Conservation (phyloP, 768 basidiomycete genomes). For the Saitozyma sp. region DNA sequence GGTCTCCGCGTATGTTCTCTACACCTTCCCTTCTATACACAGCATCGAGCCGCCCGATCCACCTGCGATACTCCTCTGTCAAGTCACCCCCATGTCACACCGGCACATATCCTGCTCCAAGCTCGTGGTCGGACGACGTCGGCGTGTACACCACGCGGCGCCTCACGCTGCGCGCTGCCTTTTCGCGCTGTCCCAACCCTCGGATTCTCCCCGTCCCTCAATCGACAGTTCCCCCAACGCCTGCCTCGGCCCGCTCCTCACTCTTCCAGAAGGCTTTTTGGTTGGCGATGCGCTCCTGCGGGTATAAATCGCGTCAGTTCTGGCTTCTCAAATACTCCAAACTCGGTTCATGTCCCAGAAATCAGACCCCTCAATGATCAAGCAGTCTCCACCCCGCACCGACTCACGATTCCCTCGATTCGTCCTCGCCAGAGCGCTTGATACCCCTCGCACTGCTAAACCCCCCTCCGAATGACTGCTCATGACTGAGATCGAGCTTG, state of each 20-base stretch:
- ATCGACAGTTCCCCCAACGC: constrained; percentile 32
- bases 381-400: neutral
- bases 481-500: constrained; percentile 19
- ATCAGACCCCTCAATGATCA: neutral
- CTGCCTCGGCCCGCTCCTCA: constrained; percentile 14
- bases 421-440: constrained; percentile 27
- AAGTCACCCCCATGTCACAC: neutral
- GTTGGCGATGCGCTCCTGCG: constrained; percentile 26
- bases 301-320: neutral
- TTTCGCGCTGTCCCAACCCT: neutral
- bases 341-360: neutral
- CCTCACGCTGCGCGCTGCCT: neutral
- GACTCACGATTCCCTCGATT: neutral
- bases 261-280: constrained; percentile 10
- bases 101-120: neutral
- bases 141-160: neutral
- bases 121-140: neutral
- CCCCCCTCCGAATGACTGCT: constrained; percentile 8
- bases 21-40: too few relatives aligned
- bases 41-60: neutral
- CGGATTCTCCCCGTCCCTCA: neutral
- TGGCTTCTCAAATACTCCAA: neutral
- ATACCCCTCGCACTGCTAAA: constrained; percentile 39
- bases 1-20: too few relatives aligned
- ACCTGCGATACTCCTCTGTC: neutral